These are phyloP conservation scores for Myxozyma monticola DNA, from an alignment of 805 yeast species.

Conservation along the genomic window DNA sequence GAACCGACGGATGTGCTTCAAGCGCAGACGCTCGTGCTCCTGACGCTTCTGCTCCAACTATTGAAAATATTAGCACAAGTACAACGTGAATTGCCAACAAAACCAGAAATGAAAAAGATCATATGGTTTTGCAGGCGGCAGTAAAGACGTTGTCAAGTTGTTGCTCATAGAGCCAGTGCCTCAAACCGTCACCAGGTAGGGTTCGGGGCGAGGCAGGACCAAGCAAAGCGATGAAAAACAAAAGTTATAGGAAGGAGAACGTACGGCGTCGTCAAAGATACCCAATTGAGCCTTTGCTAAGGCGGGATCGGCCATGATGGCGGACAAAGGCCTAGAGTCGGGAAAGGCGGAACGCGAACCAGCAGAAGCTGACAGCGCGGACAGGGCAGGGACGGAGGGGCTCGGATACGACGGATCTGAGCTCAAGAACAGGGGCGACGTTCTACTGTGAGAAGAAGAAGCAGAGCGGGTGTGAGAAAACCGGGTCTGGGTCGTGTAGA, in stretches of 20 bases:
- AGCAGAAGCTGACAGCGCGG: background rate
- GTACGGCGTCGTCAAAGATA: constrained; percentile 20
- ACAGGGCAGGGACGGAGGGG: constrained; percentile 1
- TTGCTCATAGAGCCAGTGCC: no score
- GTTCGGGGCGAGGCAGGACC: background rate
- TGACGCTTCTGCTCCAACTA: constrained; percentile 34
- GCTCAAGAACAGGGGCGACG: background rate
- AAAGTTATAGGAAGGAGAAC: background rate
- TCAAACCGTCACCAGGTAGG: no score
- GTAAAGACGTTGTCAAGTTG: background rate
- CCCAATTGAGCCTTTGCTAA: constrained; percentile 16
- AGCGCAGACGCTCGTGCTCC: constrained; percentile 31
- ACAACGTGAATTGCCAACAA: background rate
- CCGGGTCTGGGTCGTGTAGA: constrained; percentile 6
- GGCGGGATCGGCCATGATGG: constrained; percentile 21
- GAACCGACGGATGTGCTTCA: constrained; percentile 32
- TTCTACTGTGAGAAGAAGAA: no score
- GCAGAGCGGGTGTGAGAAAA: constrained; percentile 8
- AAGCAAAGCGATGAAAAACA: no score
- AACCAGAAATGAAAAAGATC: background rate
- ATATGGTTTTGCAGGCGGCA: no score
- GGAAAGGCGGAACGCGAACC: constrained; percentile 1
- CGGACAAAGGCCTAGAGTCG: background rate
- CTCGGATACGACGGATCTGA: background rate
- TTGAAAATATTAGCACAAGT: background rate